Conservation (phyloP, 257 asterid genomes). For the Linderniella brevidens region DNA sequence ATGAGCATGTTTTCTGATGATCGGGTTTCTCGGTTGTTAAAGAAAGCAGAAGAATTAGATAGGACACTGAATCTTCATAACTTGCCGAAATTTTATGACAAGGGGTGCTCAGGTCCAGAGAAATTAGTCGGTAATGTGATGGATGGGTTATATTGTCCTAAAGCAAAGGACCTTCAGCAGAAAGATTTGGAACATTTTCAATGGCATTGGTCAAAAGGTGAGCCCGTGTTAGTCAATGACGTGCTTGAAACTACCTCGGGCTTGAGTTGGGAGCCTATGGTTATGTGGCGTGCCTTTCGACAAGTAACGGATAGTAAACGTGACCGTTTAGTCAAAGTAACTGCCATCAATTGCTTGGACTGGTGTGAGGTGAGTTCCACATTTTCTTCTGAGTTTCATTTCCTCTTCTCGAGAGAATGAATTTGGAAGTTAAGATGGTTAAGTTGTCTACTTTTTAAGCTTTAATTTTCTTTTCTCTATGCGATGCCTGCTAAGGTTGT, state of each 20-base stretch:
- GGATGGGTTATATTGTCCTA: constrained; percentile 41
- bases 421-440: no score
- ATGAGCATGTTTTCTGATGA: constrained; percentile 20
- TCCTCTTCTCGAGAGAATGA: no score
- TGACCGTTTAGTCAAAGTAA: constrained; percentile 30
- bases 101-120: constrained; percentile 29
- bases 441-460: no score
- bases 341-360: constrained; percentile 65
- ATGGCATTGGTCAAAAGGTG: constrained; percentile 68
- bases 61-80: constrained; percentile 10
- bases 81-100: constrained; percentile 10
- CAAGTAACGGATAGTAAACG: constrained; percentile 31
- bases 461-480: no score
- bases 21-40: constrained; percentile 30
- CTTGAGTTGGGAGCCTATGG: constrained; percentile 99
- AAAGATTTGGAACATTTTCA: constrained; percentile 60
- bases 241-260: constrained; percentile 62
- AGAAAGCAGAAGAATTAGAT: constrained; percentile 25
- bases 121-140: background rate
- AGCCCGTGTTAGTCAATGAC: constrained; percentile 70
- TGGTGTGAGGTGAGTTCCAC: constrained; percentile 67
- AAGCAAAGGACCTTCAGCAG: constrained; percentile 30
- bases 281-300: constrained; percentile 94
- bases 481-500: no score
- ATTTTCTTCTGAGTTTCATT: background rate